A percentile compares a stretch with the other conserved stretches of the same genome.
phyloP scores from a whole-genome alignment of 345 rosid species.

The Crucihimalaya himalaica region DNA sequence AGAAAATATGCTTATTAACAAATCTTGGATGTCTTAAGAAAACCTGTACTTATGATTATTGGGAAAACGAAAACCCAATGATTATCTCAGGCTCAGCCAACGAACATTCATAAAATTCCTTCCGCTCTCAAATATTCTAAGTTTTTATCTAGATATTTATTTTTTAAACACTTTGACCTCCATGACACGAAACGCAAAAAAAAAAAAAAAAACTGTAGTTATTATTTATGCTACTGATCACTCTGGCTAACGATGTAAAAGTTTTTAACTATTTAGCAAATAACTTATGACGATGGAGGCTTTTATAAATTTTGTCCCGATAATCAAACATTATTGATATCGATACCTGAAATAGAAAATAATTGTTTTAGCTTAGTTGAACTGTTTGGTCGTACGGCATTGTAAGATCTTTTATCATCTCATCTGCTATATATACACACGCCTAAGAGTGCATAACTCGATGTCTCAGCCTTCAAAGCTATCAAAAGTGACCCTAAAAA shows the following conservation, averaged over 20 bases:
- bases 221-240: conserved; percentile 5
- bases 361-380: conserved; percentile 17
- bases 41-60: background rate
- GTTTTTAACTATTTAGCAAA: background rate
- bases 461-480: conserved; percentile 27
- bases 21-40: too few species aligned
- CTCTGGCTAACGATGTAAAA: background rate
- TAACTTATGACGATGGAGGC: background rate
- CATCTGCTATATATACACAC: conserved; percentile 20
- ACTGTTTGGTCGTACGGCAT: conserved; percentile 22
- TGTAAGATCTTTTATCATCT: conserved; percentile 8
- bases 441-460: conserved; percentile 1
- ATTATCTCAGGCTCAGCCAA: background rate
- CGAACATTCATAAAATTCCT: too few species aligned
- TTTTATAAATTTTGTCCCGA: background rate
- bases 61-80: background rate
- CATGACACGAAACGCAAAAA: background rate
- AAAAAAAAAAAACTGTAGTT: background rate
- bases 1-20: background rate
- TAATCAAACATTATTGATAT: conserved; percentile 2
- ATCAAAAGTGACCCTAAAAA: background rate
- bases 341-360: conserved; percentile 2
- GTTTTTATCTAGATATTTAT: background rate
- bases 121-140: too few species aligned
- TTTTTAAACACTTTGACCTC: background rate